phyloP scores from a whole-genome alignment of 768 basidiomycete genomes.

The Phlegmacium glaucopus region DNA sequence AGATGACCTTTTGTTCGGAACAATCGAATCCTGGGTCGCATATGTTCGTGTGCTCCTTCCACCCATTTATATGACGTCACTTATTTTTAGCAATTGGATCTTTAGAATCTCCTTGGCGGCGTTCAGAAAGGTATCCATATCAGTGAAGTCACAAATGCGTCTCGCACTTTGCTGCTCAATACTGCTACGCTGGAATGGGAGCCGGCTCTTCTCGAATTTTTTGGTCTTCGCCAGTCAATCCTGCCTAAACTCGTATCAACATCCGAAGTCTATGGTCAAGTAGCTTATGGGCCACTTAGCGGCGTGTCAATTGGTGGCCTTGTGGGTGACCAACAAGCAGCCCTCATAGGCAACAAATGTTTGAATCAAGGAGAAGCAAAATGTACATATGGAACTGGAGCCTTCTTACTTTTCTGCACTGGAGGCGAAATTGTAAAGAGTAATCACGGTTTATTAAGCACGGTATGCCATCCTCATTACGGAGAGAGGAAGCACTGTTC shows the following conservation, averaged over 20 bases:
- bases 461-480: conserved; percentile 43
- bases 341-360: conserved; percentile 95
- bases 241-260: conserved; percentile 88
- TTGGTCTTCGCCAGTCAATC: conserved; percentile 71
- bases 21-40: conserved; percentile 95
- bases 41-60: conserved; percentile 54
- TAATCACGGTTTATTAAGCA: conserved; percentile 83
- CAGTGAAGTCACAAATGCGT: conserved; percentile 93
- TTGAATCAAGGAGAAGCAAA: conserved; percentile 89
- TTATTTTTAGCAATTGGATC: conserved; percentile 1
- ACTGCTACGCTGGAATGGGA: conserved; percentile 83
- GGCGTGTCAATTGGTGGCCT: conserved; percentile 89
- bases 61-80: conserved; percentile 10
- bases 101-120: conserved; percentile 83
- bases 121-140: conserved; percentile 68
- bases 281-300: conserved; percentile 60
- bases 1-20: conserved; percentile 87
- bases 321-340: conserved; percentile 98
- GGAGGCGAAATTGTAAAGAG: conserved; percentile 85
- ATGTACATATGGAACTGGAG: conserved; percentile 97
- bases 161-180: conserved; percentile 90
- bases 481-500: too few species aligned
- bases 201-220: conserved; percentile 78
- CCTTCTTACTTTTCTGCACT: conserved; percentile 94
- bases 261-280: conserved; percentile 86